A percentile compares a stretch with the other conserved stretches of the same genome.
Evolutionary conservation across 2,329 filamentous ascomycete species (phyloP).

Genomic region (Xylariaceae sp.): DNA sequence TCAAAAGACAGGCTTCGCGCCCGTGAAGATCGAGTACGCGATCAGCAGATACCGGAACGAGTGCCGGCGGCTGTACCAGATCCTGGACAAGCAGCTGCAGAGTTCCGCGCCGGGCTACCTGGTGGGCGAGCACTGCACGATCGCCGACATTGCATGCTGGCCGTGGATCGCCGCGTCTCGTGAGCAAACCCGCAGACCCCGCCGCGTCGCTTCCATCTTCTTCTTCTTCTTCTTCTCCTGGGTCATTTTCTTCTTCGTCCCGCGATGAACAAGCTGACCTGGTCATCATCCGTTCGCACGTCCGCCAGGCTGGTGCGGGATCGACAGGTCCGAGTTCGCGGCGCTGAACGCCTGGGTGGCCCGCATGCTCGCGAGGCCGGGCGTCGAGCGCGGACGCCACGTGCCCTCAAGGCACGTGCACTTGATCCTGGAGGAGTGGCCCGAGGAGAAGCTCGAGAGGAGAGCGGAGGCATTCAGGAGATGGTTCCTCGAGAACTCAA

Average conservation of each 20-base stretch:
- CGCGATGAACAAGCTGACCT: background rate
- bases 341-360: slow-evolving; percentile 69
- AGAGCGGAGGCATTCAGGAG: no score
- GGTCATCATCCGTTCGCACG: slow-evolving; percentile 1
- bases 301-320: background rate
- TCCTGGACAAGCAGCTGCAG: slow-evolving; percentile 63
- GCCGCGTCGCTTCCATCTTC: no score
- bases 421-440: slow-evolving; percentile 9
- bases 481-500: no score
- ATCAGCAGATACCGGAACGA: slow-evolving; percentile 76
- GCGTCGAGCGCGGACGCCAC: slow-evolving; percentile 64
- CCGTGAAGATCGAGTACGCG: slow-evolving; percentile 72
- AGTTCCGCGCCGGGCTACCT: slow-evolving; percentile 46
- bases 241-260: slow-evolving; percentile 1
- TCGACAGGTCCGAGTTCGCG: slow-evolving; percentile 59
- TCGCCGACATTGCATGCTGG: slow-evolving; percentile 73
- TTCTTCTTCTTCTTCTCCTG: no score
- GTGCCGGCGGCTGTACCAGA: slow-evolving; percentile 69
- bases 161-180: slow-evolving; percentile 47
- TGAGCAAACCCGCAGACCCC: no score
- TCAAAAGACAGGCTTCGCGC: slow-evolving; percentile 1
- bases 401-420: slow-evolving; percentile 49
- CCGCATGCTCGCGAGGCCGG: slow-evolving; percentile 59
- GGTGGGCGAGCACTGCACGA: slow-evolving; percentile 59
- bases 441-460: slow-evolving; percentile 47